Base-by-base conservation (phyloP, 352 stramenopile species). In the Pythium folliculosum region DNA sequence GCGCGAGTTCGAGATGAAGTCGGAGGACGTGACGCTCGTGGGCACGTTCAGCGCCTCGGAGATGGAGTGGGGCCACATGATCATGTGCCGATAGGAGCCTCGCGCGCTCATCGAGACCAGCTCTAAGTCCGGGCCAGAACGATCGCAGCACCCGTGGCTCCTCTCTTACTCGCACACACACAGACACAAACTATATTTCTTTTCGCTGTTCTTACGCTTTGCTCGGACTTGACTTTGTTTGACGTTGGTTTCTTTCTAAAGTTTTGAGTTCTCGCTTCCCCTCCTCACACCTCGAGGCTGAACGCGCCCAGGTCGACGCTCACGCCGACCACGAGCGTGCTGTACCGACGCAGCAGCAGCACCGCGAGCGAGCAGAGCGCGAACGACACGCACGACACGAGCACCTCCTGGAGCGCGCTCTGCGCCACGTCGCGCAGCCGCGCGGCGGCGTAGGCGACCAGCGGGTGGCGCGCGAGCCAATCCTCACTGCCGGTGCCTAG, bases 1-100 rank as follows among this genome's bases (percentile, higher is more conserved):
- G 14, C 69, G 69, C 53, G 69, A 76, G 48, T 76, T 76, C 38
- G 65, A 76, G 45, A 64, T 76, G 48, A 65, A 72, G 43, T 27
- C 57, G 30, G 65, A 76, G 17, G 60, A 76, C 30, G 65, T 76
- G 12, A 45, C 52, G 44, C 60, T 66, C 47, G 43, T 70, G 12
- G 56, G 48, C 17, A 70, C 64, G 9, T 66, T 67, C 56, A 76
- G 65, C 50, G 64, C 59, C 14, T 55, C 65, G 5, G 59, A 76
- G 17, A 57, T 76, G 47, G 60, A 53, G 21, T 76, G 69, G 69
- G 23, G 64, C 9, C 65, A 76, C 23, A 54, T 76, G 47, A 67
- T 76, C 44, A 64, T 69, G 60, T 76, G 69, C 50, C 56, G 69
- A 45, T 75, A 66, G 51, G 4, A 2, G 12, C 35, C 12, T 13